Conservation (phyloP, 1,139 yeast species). For the Saccharomycopsis hybrid region DNA sequence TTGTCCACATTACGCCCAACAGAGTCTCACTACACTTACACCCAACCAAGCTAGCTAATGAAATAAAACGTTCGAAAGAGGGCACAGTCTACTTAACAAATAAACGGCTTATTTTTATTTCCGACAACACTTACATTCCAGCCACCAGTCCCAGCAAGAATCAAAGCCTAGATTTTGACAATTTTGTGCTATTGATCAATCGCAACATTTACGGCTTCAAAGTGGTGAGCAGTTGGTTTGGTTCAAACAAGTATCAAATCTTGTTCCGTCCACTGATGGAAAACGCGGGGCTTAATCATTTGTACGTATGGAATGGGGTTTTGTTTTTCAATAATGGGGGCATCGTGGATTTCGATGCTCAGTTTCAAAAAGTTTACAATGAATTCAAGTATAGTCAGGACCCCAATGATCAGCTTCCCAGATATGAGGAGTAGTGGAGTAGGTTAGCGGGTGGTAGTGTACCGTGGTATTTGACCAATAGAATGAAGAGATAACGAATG, state of each 20-base stretch:
- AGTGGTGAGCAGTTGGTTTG: constrained; percentile 16
- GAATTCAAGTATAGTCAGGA: constrained; percentile 16
- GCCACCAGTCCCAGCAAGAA: not conserved
- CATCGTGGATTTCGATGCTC: constrained; percentile 15
- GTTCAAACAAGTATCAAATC: constrained; percentile 15
- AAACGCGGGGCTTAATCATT: constrained; percentile 17
- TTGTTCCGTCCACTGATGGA: constrained; percentile 15
- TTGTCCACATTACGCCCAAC: constrained; percentile 11
- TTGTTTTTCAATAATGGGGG: constrained; percentile 20
- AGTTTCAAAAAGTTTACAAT: constrained; percentile 15
- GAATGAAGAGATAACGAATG: too few relatives aligned
- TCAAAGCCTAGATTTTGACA: constrained; percentile 13
- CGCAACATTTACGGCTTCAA: constrained; percentile 10
- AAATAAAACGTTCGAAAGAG: constrained; percentile 7
- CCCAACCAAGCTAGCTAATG: constrained; percentile 9
- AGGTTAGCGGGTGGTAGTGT: too few relatives aligned
- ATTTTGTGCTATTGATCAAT: constrained; percentile 17
- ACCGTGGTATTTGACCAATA: too few relatives aligned
- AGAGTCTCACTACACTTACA: constrained; percentile 14
- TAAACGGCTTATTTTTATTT: constrained; percentile 14
- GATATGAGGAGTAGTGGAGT: constrained; percentile 8
- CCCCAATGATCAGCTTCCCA: constrained; percentile 15
- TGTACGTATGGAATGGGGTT: constrained; percentile 16
- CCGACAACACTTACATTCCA: not conserved
- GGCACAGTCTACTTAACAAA: constrained; percentile 18